phyloP scores from a whole-genome alignment of 176 grass and related monocot genomes.

The Oryza longistaminata region DNA sequence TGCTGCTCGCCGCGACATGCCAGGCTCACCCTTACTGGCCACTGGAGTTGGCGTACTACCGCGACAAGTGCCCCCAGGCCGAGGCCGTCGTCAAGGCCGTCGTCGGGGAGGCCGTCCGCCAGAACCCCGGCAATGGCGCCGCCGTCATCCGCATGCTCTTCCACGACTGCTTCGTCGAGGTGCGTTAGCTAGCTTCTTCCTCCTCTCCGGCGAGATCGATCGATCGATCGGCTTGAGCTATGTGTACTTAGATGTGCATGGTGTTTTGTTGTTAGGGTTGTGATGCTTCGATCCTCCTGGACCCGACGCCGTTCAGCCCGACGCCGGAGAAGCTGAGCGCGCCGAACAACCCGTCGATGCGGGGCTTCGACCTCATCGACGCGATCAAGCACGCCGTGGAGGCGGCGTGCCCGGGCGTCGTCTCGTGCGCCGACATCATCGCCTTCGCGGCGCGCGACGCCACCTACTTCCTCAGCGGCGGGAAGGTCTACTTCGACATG shows the following conservation, averaged over 20 bases:
- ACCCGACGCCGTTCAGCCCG: slow-evolving; percentile 7
- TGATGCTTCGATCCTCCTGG: slow-evolving; percentile 24
- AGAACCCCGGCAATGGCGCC: slow-evolving; percentile 40
- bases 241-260: background rate
- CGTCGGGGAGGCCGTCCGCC: slow-evolving; percentile 12
- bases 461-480: slow-evolving; percentile 14
- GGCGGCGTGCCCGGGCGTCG: slow-evolving; percentile 23
- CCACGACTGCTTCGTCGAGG: slow-evolving; percentile 71
- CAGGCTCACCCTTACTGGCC: slow-evolving; percentile 20
- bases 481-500: slow-evolving; percentile 29
- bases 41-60: slow-evolving; percentile 40
- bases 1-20: background rate
- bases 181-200: background rate
- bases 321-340: slow-evolving; percentile 29
- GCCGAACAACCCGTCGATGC: background rate
- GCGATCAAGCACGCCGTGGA: slow-evolving; percentile 40
- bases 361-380: slow-evolving; percentile 31
- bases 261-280: background rate
- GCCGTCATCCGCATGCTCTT: slow-evolving; percentile 52
- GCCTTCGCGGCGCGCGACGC: slow-evolving; percentile 50
- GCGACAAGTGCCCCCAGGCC: slow-evolving; percentile 39
- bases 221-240: background rate
- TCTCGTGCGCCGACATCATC: slow-evolving; percentile 55
- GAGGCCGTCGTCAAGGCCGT: slow-evolving; percentile 35
- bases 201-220: background rate